These are phyloP conservation scores for Cotoneaster glaucophyllus DNA, from an alignment of 306 rosid genomes.

Conservation along the genomic window DNA sequence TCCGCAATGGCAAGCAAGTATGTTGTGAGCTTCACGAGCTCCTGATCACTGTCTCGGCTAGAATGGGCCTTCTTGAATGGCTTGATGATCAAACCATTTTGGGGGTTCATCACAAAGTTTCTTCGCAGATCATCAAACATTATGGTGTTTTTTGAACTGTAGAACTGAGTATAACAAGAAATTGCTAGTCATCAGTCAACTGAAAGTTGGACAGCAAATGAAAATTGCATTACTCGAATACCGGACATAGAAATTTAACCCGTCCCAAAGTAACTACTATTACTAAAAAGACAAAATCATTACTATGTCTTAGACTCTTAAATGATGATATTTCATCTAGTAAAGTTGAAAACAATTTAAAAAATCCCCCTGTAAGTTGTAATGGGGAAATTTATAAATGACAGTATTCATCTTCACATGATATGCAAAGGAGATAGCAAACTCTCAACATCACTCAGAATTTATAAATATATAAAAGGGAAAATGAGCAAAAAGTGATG, in stretches of 20 bases:
- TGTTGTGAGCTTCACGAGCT: constrained; percentile 81
- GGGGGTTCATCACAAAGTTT: constrained; percentile 97
- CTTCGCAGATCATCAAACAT: constrained; percentile 92
- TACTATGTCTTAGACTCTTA: not conserved
- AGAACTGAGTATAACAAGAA: constrained; percentile 50
- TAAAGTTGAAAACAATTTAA: not conserved
- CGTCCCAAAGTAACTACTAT: not conserved
- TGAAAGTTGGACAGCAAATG: not conserved
- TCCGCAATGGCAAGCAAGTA: constrained; percentile 93
- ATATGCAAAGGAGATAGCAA: not conserved
- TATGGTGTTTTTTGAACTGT: constrained; percentile 70
- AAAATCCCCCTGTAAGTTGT: not conserved
- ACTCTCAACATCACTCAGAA: not conserved
- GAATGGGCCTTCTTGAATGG: constrained; percentile 99
- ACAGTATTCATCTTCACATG: not conserved
- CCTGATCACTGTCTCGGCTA: constrained; percentile 69
- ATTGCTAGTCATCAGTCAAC: constrained; percentile 7
- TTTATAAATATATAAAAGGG: not conserved
- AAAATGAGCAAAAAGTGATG: not conserved
- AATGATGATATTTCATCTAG: not conserved
- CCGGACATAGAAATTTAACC: not conserved
- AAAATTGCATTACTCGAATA: constrained; percentile 3
- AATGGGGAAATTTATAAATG: not conserved
- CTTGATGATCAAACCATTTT: constrained; percentile 79
- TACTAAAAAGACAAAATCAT: not conserved